A percentile compares a stretch with the other conserved stretches of the same genome.
phyloP scores from a whole-genome alignment of 148 eudicot genomes.

The Chenopodium quinoa region DNA sequence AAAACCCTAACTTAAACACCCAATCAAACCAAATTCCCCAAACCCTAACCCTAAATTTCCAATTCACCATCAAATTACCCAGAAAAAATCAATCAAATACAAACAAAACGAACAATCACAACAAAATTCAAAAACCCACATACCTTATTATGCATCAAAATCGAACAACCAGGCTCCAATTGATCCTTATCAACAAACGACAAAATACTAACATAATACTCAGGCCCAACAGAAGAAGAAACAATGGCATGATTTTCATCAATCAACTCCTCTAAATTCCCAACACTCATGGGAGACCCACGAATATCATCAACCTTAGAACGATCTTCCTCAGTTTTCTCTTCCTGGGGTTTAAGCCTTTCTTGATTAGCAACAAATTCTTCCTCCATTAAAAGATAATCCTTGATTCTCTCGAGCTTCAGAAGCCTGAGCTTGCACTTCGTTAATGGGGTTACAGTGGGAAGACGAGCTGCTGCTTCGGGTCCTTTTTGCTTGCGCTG shows the following conservation, averaged over 20 bases:
- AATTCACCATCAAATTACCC: not conserved
- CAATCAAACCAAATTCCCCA: not conserved
- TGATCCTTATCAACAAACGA: constrained; percentile 96
- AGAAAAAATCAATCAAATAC: not conserved
- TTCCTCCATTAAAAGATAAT: constrained; percentile 86
- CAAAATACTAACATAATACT: constrained; percentile 84
- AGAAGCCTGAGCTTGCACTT: constrained; percentile 84
- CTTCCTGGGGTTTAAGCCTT: constrained; percentile 87
- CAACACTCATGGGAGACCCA: constrained; percentile 97
- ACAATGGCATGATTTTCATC: constrained; percentile 99
- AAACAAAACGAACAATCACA: too few species aligned
- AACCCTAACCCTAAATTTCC: not conserved
- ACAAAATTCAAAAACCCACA: not conserved
- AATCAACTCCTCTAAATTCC: constrained; percentile 86
- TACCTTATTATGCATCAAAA: constrained; percentile 97
- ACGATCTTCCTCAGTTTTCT: constrained; percentile 92
- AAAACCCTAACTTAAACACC: not conserved
- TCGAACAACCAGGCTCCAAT: constrained; percentile 91
- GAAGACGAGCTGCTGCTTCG: constrained; percentile 75
- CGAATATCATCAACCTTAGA: constrained; percentile 86
- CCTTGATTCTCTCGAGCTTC: constrained; percentile 80
- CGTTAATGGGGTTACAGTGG: constrained; percentile 66
- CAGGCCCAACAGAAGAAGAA: constrained; percentile 87
- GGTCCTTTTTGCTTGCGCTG: constrained; percentile 85
- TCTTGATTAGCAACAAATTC: constrained; percentile 96